Percentiles rank a stretch among this genome's conserved stretches.
Evolutionary conservation across 257 asterid species (phyloP).

Genomic region (Solanum clarkiae): DNA sequence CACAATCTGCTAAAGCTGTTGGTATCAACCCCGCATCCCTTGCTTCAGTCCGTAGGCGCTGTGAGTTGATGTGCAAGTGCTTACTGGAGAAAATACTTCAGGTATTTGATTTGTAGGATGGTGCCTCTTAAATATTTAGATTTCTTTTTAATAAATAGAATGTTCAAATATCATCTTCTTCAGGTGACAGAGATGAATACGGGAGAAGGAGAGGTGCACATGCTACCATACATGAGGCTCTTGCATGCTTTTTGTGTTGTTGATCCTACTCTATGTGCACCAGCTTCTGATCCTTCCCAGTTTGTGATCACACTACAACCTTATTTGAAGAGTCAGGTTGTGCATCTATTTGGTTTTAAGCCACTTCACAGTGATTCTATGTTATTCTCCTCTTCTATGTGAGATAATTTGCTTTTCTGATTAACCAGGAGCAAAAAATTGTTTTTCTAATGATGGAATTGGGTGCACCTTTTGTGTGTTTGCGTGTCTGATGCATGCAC

Average conservation of each 20-base stretch:
- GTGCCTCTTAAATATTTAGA: conserved; percentile 1
- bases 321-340: conserved; percentile 89
- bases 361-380: background rate
- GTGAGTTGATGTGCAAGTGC: conserved; percentile 97
- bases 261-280: conserved; percentile 85
- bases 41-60: conserved; percentile 94
- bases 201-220: conserved; percentile 65
- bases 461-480: background rate
- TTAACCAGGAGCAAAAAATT: background rate
- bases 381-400: background rate
- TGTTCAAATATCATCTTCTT: background rate
- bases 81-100: conserved; percentile 81
- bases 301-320: conserved; percentile 93
- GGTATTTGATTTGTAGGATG: conserved; percentile 34
- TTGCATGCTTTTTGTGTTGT: conserved; percentile 88
- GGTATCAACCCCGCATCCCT: conserved; percentile 85
- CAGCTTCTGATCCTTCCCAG: conserved; percentile 94
- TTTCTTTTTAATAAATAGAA: background rate
- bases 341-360: background rate
- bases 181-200: conserved; percentile 75
- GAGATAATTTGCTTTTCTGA: background rate
- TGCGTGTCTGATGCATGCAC: background rate
- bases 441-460: background rate
- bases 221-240: conserved; percentile 88
- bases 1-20: conserved; percentile 93